These are phyloP conservation scores for Tulasnella sp. DNA, from an alignment of 768 basidiomycete species.

Conservation along the genomic window DNA sequence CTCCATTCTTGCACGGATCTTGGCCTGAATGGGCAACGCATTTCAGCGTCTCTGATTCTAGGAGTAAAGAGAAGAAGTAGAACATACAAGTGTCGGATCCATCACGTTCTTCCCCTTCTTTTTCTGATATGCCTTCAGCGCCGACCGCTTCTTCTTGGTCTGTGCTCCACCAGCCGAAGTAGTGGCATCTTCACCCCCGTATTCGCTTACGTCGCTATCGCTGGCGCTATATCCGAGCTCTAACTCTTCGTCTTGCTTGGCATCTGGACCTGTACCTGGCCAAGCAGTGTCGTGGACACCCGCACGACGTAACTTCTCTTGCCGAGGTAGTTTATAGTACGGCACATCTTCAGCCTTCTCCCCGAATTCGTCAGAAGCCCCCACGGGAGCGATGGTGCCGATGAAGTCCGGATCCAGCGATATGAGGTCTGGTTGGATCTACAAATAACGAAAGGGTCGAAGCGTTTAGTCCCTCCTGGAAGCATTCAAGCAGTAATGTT, in stretches of 20 bases:
- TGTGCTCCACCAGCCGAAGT: conserved; percentile 28
- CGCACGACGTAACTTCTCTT: conserved; percentile 70
- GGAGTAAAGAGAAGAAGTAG: conserved; percentile 17
- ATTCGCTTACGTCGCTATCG: conserved; percentile 25
- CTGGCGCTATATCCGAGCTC: conserved; percentile 34
- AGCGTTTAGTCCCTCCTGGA: too few relatives aligned
- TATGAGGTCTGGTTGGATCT: conserved; percentile 92
- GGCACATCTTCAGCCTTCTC: conserved; percentile 38
- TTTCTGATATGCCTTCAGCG: conserved; percentile 57
- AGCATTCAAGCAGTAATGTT: too few relatives aligned
- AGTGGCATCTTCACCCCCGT: conserved; percentile 31
- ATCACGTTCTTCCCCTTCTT: conserved; percentile 86
- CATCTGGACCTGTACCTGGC: conserved; percentile 27
- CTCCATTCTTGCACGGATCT: conserved; percentile 49
- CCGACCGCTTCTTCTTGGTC: conserved; percentile 67
- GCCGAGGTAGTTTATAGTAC: conserved; percentile 63
- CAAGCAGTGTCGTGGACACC: conserved; percentile 38
- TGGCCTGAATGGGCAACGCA: conserved; percentile 43
- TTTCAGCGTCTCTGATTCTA: background rate
- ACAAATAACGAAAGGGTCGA: conserved; percentile 6
- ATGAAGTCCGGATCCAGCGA: conserved; percentile 68
- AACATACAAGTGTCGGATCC: conserved; percentile 61
- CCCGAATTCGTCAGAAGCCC: conserved; percentile 33
- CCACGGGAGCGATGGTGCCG: conserved; percentile 51
- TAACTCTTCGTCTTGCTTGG: conserved; percentile 26